phyloP scores from a whole-genome alignment of 2,329 filamentous ascomycete genomes.

The Annulohypoxylon truncatum region DNA sequence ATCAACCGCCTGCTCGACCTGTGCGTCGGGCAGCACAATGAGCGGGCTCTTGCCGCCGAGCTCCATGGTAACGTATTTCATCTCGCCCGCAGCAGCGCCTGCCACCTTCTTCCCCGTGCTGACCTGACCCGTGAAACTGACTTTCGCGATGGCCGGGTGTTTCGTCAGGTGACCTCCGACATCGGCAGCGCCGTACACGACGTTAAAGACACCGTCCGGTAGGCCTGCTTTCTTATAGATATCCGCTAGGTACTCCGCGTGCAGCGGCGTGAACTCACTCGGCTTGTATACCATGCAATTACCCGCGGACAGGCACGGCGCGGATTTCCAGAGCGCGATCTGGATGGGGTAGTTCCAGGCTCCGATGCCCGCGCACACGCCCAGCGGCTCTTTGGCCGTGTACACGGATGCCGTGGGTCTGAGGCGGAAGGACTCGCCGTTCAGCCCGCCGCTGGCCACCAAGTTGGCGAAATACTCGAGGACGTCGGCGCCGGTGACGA shows the following conservation, averaged over 20 bases:
- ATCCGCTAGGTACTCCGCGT: constrained; percentile 78
- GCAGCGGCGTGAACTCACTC: constrained; percentile 87
- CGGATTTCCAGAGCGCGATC: constrained; percentile 90
- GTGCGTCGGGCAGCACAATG: constrained; percentile 82
- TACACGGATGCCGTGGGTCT: constrained; percentile 84
- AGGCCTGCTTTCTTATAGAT: constrained; percentile 83
- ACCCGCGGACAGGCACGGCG: constrained; percentile 84
- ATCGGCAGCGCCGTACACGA: constrained; percentile 82
- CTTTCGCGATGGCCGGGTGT: constrained; percentile 81
- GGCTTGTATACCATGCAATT: constrained; percentile 95
- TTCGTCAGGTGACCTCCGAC: constrained; percentile 80
- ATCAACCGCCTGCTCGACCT: constrained; percentile 83
- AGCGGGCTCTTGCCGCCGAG: constrained; percentile 88
- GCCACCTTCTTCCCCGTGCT: constrained; percentile 86
- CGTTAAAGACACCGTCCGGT: constrained; percentile 86
- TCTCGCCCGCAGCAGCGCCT: constrained; percentile 75
- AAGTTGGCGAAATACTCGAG: constrained; percentile 88
- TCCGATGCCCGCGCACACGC: constrained; percentile 87
- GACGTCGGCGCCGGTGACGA: constrained; percentile 85
- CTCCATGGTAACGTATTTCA: constrained; percentile 95
- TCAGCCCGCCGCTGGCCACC: constrained; percentile 80
- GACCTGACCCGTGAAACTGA: constrained; percentile 91
- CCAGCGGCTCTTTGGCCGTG: constrained; percentile 82
- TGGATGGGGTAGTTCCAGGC: constrained; percentile 95
- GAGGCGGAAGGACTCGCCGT: constrained; percentile 81